These are phyloP conservation scores for Zancudomyces culisetae DNA, from an alignment of 371 early-diverging fungal species.

Conservation along the genomic window DNA sequence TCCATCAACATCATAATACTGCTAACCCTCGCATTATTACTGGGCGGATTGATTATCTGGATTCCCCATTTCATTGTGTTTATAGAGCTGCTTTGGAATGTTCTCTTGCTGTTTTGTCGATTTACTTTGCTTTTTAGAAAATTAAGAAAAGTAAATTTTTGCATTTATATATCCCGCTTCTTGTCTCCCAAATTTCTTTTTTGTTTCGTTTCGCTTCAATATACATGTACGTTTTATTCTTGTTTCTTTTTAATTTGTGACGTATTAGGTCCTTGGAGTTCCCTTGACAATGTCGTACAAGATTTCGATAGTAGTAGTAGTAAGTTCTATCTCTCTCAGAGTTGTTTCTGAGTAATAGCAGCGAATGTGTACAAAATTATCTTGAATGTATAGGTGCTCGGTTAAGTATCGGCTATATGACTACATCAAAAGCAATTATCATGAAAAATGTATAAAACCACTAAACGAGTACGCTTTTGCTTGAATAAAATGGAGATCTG, in stretches of 20 bases:
- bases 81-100: conserved; percentile 7
- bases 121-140: neutral
- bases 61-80: conserved; percentile 53
- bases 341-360: no score
- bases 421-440: no score
- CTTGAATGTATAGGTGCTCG: no score
- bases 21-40: conserved; percentile 43
- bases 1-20: conserved; percentile 63
- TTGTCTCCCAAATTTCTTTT: neutral
- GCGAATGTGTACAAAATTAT: no score
- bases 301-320: no score
- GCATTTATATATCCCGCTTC: neutral
- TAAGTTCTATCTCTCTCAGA: no score
- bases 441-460: no score
- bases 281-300: no score
- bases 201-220: neutral
- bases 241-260: neutral
- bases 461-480: no score
- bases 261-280: no score
- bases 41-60: conserved; percentile 53
- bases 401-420: no score
- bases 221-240: neutral
- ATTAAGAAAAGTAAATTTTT: neutral
- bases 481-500: no score
- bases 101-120: neutral